Conservation (phyloP, 1,284 basidiomycete species). For the Ceratobasidium theobromae region DNA sequence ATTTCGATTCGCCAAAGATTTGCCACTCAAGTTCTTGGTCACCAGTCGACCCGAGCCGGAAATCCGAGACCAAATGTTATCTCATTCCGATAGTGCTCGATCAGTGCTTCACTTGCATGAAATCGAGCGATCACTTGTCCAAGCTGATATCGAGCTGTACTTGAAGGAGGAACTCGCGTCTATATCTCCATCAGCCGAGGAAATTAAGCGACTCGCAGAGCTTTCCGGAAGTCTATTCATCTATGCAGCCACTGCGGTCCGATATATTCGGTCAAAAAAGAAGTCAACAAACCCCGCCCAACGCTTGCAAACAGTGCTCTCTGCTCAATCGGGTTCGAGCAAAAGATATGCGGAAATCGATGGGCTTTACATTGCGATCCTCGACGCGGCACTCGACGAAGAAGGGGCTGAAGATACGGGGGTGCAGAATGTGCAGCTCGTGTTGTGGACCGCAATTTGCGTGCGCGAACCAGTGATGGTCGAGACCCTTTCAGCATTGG, state of each 20-base stretch:
- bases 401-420: background rate
- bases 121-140: slow-evolving; percentile 10
- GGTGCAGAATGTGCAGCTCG: background rate
- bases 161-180: background rate
- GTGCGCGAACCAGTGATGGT: slow-evolving; percentile 12
- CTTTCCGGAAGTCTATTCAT: slow-evolving; percentile 27
- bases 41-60: background rate
- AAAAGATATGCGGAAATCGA: background rate
- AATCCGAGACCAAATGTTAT: background rate
- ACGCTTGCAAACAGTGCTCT: background rate
- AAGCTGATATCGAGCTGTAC: background rate
- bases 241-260: background rate
- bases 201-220: slow-evolving; percentile 1
- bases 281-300: background rate
- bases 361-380: background rate
- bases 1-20: background rate
- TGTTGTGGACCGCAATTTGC: slow-evolving; percentile 17
- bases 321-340: background rate
- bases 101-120: background rate
- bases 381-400: background rate
- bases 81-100: background rate
- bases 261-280: background rate
- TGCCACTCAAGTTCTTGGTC: slow-evolving; percentile 3
- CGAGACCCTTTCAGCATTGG: background rate
- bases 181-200: background rate